Evolutionary conservation across 495 filamentous ascomycete genomes (phyloP), one percentile per base, ranked within the genome.

Genomic region (Aspergillus homomorphus): DNA sequence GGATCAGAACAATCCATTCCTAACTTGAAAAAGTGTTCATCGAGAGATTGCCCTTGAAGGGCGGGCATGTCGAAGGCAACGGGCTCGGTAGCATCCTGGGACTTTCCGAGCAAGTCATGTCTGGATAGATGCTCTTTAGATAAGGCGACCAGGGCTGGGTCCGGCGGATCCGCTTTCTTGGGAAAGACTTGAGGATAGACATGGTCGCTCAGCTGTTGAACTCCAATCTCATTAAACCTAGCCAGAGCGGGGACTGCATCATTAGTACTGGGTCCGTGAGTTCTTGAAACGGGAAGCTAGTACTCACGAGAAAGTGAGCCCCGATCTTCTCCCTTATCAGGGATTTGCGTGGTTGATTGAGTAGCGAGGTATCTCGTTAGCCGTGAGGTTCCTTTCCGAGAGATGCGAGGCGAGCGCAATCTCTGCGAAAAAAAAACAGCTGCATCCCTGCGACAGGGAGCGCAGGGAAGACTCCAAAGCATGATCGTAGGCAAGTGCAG

Each of bases 21-120:
- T 5, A 99, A 83, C 69, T 84, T 92, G 78, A 90, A 79, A 67
- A 99, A 99, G 72, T 99, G 94, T 63, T 98, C 95, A 70, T 98
- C 95, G 22, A 99, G 73, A 0, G 90, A 89, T 24, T 79, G 64
- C 4, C 94, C 95, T 52, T 89, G 87, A 9, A 99, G 82, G 18
- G 73, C 64, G 0, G 94, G 94, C 0, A 99, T 75, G 59, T 96
- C 85, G 69, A 98, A 97, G 41, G 82, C 87, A 66, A 98, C 85
- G 1, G 94, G 90, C 5, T 82, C 76, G 7, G 80, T 77, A 28
- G 80, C 84, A 66, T 89, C 91, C 64, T 86, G 88, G 53, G 89
- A 92, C 80, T 96, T 98, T 18, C 90, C 94, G 20, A 89, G 78
- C n/a, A 99, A 79, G 42, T 93, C 86, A 76, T 99, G 95, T 43